phyloP scores from a whole-genome alignment of 495 filamentous ascomycete species.

The Neurospora tetraspora region DNA sequence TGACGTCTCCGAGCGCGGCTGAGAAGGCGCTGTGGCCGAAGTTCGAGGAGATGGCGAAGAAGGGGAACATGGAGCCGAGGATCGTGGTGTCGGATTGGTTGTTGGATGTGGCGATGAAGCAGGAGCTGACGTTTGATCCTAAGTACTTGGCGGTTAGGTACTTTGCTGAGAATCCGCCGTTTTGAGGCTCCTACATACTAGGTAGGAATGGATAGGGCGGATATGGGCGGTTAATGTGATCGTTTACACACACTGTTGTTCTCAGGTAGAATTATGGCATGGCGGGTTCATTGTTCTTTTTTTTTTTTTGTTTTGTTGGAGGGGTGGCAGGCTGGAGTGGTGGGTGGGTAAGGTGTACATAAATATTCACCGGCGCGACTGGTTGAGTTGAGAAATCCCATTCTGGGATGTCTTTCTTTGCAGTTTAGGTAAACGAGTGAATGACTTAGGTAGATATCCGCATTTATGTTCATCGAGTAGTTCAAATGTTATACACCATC shows the following conservation, averaged over 20 bases:
- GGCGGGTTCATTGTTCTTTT: not conserved
- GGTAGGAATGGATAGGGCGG: not conserved
- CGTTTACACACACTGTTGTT: not conserved
- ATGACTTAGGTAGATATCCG: not conserved
- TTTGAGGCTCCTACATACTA: not conserved
- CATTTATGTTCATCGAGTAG: not conserved
- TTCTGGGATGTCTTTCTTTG: not conserved
- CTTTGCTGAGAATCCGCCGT: not conserved
- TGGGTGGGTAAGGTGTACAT: not conserved
- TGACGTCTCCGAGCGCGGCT: constrained; percentile 50
- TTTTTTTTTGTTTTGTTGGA: not conserved
- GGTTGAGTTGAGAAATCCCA: not conserved
- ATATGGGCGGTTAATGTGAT: not conserved
- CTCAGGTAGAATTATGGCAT: not conserved
- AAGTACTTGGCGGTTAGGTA: constrained; percentile 42
- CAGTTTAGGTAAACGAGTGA: not conserved
- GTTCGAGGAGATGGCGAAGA: constrained; percentile 67
- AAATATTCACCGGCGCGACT: not conserved
- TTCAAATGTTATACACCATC: not conserved
- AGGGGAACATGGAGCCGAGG: constrained; percentile 58
- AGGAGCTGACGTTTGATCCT: constrained; percentile 56
- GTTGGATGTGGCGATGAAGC: constrained; percentile 77
- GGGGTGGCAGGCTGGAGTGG: not conserved
- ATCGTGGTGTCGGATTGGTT: constrained; percentile 85
- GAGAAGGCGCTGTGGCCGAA: constrained; percentile 70